A percentile compares a stretch with the other conserved stretches of the same genome.
Evolutionary conservation across 768 basidiomycete species (phyloP).

Genomic region (Infundibulicybe gibba): DNA sequence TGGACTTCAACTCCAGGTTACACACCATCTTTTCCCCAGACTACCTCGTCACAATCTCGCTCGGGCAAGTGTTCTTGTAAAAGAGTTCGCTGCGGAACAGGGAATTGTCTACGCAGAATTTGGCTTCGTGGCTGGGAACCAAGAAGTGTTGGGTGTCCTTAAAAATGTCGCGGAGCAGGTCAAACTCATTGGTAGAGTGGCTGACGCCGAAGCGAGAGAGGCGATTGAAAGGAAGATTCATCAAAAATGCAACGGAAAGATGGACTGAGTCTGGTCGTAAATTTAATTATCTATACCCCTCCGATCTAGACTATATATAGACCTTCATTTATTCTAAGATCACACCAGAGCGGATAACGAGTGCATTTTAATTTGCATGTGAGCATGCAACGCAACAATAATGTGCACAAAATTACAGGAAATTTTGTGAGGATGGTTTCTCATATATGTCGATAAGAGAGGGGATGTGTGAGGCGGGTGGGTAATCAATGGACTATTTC

Average conservation of each 20-base stretch:
- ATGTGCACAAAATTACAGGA: slow-evolving; percentile 1
- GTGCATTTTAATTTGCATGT: too few relatives aligned
- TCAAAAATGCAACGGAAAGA: not conserved
- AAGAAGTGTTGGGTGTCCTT: slow-evolving; percentile 79
- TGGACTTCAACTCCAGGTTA: slow-evolving; percentile 96
- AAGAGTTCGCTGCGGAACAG: slow-evolving; percentile 83
- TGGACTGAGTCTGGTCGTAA: not conserved
- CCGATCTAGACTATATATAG: too few relatives aligned
- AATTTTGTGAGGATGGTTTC: slow-evolving; percentile 27
- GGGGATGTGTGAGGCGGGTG: slow-evolving; percentile 13
- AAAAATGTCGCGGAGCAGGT: slow-evolving; percentile 86
- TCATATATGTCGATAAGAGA: slow-evolving; percentile 8
- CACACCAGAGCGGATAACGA: too few relatives aligned
- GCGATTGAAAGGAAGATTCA: slow-evolving; percentile 47
- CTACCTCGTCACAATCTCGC: slow-evolving; percentile 91
- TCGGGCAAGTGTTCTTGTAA: slow-evolving; percentile 78
- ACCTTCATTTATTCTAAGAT: not conserved
- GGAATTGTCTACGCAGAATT: slow-evolving; percentile 88
- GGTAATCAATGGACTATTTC: slow-evolving; percentile 50
- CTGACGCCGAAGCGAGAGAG: slow-evolving; percentile 66
- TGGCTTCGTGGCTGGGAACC: slow-evolving; percentile 84
- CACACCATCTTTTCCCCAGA: slow-evolving; percentile 95
- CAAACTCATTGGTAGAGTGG: slow-evolving; percentile 77
- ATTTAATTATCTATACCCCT: too few relatives aligned
- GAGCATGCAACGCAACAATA: too few relatives aligned